These are phyloP conservation scores for Cadophora luteo-olivacea DNA, from an alignment of 2,329 filamentous ascomycete species.

Conservation along the genomic window DNA sequence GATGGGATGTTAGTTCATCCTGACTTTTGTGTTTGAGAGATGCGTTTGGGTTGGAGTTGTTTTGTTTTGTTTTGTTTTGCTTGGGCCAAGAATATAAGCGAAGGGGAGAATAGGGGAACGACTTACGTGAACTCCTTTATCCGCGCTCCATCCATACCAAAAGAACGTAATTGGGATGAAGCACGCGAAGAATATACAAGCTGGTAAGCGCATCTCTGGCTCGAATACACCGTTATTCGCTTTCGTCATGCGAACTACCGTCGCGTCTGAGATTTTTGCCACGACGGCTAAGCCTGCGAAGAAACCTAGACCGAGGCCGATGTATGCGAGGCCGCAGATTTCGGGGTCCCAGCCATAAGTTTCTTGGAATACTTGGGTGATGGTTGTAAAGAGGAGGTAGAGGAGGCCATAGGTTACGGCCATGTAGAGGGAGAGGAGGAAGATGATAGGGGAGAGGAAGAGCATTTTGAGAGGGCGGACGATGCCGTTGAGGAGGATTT, in stretches of 20 bases:
- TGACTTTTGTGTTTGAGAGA: too few relatives aligned
- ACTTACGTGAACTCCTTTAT: constrained; percentile 50
- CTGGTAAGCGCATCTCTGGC: constrained; percentile 46
- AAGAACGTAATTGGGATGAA: constrained; percentile 55
- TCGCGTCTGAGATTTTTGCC: constrained; percentile 52
- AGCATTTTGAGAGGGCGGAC: constrained; percentile 56
- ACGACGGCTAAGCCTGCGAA: constrained; percentile 50
- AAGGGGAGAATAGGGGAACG: constrained; percentile 49
- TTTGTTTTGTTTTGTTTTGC: not conserved
- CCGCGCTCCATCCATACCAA: constrained; percentile 58
- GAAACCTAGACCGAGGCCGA: constrained; percentile 52
- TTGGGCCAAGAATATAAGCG: constrained; percentile 38
- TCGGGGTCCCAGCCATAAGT: constrained; percentile 52
- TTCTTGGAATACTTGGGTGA: constrained; percentile 54
- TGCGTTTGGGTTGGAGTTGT: too few relatives aligned
- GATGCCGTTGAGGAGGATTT: constrained; percentile 51
- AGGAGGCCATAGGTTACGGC: constrained; percentile 59
- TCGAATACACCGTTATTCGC: constrained; percentile 47
- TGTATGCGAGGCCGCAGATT: constrained; percentile 52
- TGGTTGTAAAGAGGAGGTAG: constrained; percentile 60
- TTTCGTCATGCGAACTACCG: constrained; percentile 54
- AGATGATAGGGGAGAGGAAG: constrained; percentile 47
- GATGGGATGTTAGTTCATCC: too few relatives aligned
- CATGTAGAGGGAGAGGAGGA: constrained; percentile 57
- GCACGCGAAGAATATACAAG: constrained; percentile 53